Evolutionary conservation across 257 asterid species (phyloP).

Genomic region (Lycium barbarum): DNA sequence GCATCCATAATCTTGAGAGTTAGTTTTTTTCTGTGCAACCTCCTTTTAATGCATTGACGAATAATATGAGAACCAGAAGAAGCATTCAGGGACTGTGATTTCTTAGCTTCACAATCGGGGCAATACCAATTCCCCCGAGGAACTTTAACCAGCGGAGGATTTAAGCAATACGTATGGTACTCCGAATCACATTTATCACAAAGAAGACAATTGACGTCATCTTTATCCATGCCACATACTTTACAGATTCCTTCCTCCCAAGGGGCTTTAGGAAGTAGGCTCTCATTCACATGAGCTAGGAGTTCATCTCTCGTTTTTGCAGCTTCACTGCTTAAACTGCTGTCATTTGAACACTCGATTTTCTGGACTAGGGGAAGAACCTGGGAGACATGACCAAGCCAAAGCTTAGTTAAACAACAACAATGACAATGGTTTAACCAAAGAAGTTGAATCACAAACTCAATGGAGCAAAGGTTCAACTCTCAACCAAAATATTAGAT

Average conservation of each 20-base stretch:
- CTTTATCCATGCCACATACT: conserved; percentile 96
- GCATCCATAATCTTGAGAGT: conserved; percentile 55
- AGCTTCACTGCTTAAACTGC: conserved; percentile 52
- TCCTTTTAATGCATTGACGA: conserved; percentile 47
- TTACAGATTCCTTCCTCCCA: conserved; percentile 99
- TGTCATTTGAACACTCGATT: conserved; percentile 10
- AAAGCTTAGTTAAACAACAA: conserved; percentile 21
- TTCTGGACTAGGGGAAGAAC: conserved; percentile 57
- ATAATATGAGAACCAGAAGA: conserved; percentile 41
- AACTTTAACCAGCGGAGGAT: conserved; percentile 84
- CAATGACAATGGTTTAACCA: conserved; percentile 9
- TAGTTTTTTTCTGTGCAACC: conserved; percentile 56
- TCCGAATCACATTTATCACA: conserved; percentile 93
- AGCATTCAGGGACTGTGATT: conserved; percentile 45
- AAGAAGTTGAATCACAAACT: conserved; percentile 8
- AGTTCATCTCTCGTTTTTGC: conserved; percentile 71
- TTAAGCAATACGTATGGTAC: conserved; percentile 91
- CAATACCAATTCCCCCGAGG: conserved; percentile 97
- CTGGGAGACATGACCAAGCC: conserved; percentile 50
- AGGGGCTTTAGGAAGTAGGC: conserved; percentile 89
- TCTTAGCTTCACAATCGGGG: conserved; percentile 82
- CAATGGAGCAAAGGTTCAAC: conserved; percentile 1
- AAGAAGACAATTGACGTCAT: conserved; percentile 83
- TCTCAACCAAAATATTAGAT: conserved; percentile 18
- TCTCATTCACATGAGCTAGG: conserved; percentile 55